Conservation (phyloP, 768 basidiomycete genomes). For the Macrolepiota dolichaula region DNA sequence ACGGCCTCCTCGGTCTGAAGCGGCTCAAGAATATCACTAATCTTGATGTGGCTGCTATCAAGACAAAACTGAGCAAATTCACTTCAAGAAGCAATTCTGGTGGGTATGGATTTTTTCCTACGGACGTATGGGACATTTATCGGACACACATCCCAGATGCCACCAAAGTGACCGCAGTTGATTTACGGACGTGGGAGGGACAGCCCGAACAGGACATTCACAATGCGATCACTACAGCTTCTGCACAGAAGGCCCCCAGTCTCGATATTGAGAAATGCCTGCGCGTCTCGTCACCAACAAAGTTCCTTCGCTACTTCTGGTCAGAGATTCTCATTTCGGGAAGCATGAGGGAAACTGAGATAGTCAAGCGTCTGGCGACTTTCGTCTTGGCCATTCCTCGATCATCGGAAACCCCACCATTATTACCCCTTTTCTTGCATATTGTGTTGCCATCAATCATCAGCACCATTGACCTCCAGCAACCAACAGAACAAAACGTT, state of each 20-base stretch:
- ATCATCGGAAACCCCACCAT: slow-evolving; percentile 46
- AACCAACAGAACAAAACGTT: slow-evolving; percentile 49
- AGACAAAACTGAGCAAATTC: slow-evolving; percentile 7
- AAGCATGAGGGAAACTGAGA: slow-evolving; percentile 41
- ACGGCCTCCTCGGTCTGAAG: slow-evolving; percentile 5
- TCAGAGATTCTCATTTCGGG: slow-evolving; percentile 50
- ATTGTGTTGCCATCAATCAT: slow-evolving; percentile 63
- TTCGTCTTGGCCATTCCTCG: slow-evolving; percentile 67
- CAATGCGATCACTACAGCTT: slow-evolving; percentile 51
- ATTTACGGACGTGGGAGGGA: slow-evolving; percentile 39
- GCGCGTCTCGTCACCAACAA: slow-evolving; percentile 50
- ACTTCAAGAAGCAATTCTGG: slow-evolving; percentile 1
- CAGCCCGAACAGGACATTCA: slow-evolving; percentile 58
- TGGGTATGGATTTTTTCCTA: neutral
- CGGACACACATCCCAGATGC: neutral
- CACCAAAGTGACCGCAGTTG: neutral
- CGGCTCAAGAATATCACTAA: slow-evolving; percentile 3
- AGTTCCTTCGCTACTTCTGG: slow-evolving; percentile 71
- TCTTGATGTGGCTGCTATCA: slow-evolving; percentile 6
- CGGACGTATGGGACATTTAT: neutral
- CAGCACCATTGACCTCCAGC: slow-evolving; percentile 49
- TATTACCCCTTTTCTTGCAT: slow-evolving; percentile 73
- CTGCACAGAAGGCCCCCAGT: slow-evolving; percentile 57
- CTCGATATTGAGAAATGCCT: slow-evolving; percentile 69
- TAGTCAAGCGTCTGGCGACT: slow-evolving; percentile 60